A percentile compares a stretch with the other conserved stretches of the same genome.
These are phyloP conservation scores for Tetrapisispora taiwanensis DNA, from an alignment of 805 yeast species.

Conservation along the genomic window DNA sequence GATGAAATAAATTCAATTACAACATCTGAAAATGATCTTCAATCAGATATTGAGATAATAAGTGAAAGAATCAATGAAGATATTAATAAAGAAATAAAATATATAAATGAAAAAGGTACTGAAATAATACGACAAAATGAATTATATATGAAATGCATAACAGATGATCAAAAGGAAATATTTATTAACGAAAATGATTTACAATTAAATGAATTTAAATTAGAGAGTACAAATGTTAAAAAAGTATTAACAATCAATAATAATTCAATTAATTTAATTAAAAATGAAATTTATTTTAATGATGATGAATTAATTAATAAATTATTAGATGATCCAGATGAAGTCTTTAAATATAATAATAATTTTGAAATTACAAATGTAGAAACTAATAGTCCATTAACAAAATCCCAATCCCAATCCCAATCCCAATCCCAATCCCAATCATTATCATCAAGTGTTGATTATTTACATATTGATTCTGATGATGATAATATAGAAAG, in stretches of 20 bases:
- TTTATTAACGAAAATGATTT: conserved; percentile 8
- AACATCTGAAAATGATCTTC: not conserved
- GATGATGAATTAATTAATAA: not conserved
- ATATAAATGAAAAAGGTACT: conserved; percentile 10
- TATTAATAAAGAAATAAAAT: not conserved
- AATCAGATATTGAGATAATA: not conserved
- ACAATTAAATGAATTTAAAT: not conserved
- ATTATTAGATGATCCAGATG: not conserved
- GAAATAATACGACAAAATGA: conserved; percentile 9
- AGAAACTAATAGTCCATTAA: no score
- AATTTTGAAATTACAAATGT: not conserved
- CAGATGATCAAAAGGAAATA: conserved; percentile 12
- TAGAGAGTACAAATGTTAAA: not conserved
- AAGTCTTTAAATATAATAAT: not conserved
- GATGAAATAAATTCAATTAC: not conserved
- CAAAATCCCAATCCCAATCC: no score
- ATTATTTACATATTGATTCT: not conserved
- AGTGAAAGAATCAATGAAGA: not conserved
- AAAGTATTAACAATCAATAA: not conserved
- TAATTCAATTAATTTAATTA: not conserved
- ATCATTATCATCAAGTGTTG: not conserved
- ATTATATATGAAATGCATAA: conserved; percentile 10
- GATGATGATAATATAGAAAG: not conserved
- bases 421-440: no score
- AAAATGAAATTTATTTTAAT: not conserved